Conservation (phyloP, 139 green algal species). For the Chlorella sorokiniana region DNA sequence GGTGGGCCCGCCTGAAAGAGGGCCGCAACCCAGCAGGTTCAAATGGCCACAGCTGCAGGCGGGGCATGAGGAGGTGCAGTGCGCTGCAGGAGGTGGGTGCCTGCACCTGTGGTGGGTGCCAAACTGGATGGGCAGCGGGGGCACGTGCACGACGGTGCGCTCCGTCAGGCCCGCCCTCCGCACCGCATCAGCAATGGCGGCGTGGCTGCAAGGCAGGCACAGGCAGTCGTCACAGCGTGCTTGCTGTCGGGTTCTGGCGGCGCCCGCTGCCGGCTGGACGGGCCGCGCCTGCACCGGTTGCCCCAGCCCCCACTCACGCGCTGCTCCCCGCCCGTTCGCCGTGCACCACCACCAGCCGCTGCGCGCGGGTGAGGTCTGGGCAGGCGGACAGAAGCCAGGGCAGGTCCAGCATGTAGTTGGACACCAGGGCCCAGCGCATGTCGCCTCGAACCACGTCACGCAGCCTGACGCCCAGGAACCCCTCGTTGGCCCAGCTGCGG, state of each 20-base stretch:
- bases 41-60: background rate
- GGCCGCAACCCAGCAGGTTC: background rate
- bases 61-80: too few species aligned
- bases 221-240: too few species aligned
- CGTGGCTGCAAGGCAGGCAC: too few species aligned
- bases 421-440: conserved; percentile 53
- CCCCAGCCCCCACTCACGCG: background rate
- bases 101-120: conserved; percentile 58
- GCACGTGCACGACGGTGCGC: conserved; percentile 12
- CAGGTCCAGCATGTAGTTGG: conserved; percentile 82
- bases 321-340: conserved; percentile 25
- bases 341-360: conserved; percentile 58
- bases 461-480: conserved; percentile 52
- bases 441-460: conserved; percentile 39
- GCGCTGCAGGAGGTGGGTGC: too few species aligned
- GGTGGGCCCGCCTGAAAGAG: too few species aligned
- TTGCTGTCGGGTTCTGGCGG: too few species aligned
- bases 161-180: conserved; percentile 10
- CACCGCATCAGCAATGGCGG: too few species aligned
- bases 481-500: conserved; percentile 49
- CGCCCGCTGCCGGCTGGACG: background rate
- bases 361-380: conserved; percentile 51
- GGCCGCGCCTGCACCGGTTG: background rate
- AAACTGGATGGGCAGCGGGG: conserved; percentile 58
- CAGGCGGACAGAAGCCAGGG: conserved; percentile 65